Evolutionary conservation across 345 rosid genomes (phyloP).

Genomic region (Gossypium raimondii): DNA sequence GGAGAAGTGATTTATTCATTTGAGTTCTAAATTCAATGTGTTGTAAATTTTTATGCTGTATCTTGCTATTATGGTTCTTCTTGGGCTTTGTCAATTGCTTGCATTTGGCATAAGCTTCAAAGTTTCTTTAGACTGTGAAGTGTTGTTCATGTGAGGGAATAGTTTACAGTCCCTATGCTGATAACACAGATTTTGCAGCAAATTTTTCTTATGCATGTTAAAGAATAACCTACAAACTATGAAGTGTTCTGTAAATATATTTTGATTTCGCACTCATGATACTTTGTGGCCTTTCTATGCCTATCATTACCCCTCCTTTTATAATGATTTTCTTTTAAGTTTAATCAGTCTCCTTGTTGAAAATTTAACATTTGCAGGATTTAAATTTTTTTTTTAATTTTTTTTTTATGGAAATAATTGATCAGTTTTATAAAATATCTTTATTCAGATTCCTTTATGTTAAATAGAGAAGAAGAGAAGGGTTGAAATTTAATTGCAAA

Average conservation of each 20-base stretch:
- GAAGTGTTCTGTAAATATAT: not conserved
- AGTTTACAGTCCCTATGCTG: not conserved
- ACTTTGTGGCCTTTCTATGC: not conserved
- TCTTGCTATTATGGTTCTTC: not conserved
- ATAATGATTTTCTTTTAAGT: not conserved
- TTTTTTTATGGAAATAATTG: not conserved
- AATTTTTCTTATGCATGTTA: not conserved
- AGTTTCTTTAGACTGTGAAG: not conserved
- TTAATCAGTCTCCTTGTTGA: not conserved
- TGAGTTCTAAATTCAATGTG: not conserved
- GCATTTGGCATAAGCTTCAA: not conserved
- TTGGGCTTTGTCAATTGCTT: not conserved
- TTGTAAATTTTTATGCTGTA: not conserved
- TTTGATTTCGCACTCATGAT: not conserved
- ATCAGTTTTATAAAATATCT: not conserved
- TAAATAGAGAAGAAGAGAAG: not conserved
- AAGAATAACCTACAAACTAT: not conserved
- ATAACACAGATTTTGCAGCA: not conserved
- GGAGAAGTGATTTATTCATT: not conserved
- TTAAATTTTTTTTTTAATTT: not conserved
- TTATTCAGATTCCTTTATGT: not conserved
- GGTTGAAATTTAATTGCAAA: not conserved
- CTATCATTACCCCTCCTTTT: not conserved
- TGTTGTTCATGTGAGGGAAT: not conserved
- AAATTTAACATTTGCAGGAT: not conserved